Conservation (phyloP, 306 rosid species). For the Arachis stenosperma region DNA sequence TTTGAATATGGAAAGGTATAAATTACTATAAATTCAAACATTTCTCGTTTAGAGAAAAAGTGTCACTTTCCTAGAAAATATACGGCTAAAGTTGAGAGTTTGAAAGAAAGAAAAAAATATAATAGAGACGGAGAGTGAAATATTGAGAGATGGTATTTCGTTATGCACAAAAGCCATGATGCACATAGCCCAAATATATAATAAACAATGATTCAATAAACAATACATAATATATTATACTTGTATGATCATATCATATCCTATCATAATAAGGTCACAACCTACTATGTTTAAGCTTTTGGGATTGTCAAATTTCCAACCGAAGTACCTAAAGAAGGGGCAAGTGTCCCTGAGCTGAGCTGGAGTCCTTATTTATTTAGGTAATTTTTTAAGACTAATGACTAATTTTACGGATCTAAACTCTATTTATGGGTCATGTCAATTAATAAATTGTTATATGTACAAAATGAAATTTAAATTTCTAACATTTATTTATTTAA, state of each 20-base stretch:
- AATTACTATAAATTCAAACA: neutral
- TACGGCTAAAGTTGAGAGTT: constrained; percentile 1
- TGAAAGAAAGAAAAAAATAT: neutral
- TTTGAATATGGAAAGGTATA: neutral
- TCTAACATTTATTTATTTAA: too few species aligned
- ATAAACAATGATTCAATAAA: neutral
- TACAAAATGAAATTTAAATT: too few species aligned
- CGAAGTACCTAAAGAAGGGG: neutral
- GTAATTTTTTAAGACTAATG: too few species aligned
- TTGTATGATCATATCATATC: neutral
- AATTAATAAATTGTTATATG: too few species aligned
- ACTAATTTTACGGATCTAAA: too few species aligned
- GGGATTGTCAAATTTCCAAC: constrained; percentile 20
- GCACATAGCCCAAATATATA: neutral
- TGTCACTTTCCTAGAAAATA: neutral
- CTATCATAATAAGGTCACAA: constrained; percentile 6
- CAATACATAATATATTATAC: too few species aligned
- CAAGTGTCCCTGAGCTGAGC: too few species aligned
- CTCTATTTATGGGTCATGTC: too few species aligned
- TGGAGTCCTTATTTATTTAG: too few species aligned
- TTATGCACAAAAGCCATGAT: neutral
- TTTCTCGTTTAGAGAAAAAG: neutral
- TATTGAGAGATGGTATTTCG: constrained; percentile 9
- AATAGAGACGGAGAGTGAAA: neutral
- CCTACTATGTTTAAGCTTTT: constrained; percentile 11